Percentiles rank a stretch among this genome's conserved stretches.
phyloP scores from a whole-genome alignment of 179 eudicot species.

The Nepenthes alata region DNA sequence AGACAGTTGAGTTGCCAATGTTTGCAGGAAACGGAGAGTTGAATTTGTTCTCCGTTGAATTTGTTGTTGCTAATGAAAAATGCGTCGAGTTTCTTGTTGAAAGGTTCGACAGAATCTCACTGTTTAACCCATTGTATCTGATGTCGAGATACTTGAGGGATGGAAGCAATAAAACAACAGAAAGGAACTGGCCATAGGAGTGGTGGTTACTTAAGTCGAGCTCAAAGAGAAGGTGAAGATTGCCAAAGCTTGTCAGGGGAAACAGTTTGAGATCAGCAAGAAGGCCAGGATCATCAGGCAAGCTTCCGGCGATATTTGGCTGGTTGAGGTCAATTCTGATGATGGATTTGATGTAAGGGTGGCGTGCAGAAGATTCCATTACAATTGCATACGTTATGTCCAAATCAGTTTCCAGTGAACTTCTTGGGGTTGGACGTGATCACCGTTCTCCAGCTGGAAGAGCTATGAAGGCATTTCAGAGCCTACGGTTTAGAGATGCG shows the following conservation, averaged over 20 bases:
- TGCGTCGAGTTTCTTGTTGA: slow-evolving; percentile 40
- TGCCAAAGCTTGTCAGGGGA: slow-evolving; percentile 30
- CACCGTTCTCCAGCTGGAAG: slow-evolving; percentile 44
- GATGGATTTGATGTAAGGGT: slow-evolving; percentile 21
- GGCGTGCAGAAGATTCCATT: slow-evolving; percentile 43
- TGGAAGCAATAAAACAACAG: slow-evolving; percentile 31
- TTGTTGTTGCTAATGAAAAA: slow-evolving; percentile 44
- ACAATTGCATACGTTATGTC: slow-evolving; percentile 35
- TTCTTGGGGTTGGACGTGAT: slow-evolving; percentile 19
- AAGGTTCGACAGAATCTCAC: slow-evolving; percentile 25
- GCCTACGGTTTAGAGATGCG: slow-evolving; percentile 21
- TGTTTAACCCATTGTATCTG: slow-evolving; percentile 50
- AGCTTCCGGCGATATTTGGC: slow-evolving; percentile 27
- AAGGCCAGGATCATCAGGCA: slow-evolving; percentile 35
- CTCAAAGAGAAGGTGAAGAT: slow-evolving; percentile 33
- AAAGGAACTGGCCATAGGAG: slow-evolving; percentile 33
- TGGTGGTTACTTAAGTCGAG: slow-evolving; percentile 54
- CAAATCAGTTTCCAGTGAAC: slow-evolving; percentile 30
- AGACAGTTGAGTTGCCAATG: slow-evolving; percentile 50
- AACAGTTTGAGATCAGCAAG: slow-evolving; percentile 43
- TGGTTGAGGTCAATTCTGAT: slow-evolving; percentile 56
- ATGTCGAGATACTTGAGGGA: slow-evolving; percentile 38
- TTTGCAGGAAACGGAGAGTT: slow-evolving; percentile 31
- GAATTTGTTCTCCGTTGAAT: slow-evolving; percentile 41
- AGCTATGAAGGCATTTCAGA: slow-evolving; percentile 29